A percentile compares a stretch with the other conserved stretches of the same genome.
Evolutionary conservation across 1,284 basidiomycete species (phyloP).

Genomic region (Gomphus bonarii): DNA sequence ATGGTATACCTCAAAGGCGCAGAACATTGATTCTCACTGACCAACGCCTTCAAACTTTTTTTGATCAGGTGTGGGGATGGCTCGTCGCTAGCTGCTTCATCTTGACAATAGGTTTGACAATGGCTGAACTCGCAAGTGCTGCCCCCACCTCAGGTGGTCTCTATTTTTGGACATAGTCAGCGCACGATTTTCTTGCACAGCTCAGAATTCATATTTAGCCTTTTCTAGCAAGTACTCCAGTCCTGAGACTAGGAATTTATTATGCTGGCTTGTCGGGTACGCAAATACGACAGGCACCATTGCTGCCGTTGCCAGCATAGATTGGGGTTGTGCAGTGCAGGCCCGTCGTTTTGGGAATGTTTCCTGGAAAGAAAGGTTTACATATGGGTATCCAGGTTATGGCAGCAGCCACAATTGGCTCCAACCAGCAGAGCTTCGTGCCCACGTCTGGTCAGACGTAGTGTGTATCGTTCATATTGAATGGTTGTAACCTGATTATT

Average conservation of each 20-base stretch:
- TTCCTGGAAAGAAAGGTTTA: not conserved
- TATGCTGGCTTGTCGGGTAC: conserved; percentile 35
- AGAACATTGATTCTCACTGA: not conserved
- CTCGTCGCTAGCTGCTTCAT: conserved; percentile 34
- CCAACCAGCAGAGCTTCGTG: conserved; percentile 19
- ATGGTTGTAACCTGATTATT: not conserved
- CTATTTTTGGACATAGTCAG: conserved; percentile 6
- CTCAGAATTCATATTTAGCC: not conserved
- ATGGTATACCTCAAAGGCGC: conserved; percentile 32
- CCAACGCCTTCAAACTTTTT: not conserved
- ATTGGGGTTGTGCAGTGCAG: conserved; percentile 31
- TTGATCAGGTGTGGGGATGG: conserved; percentile 20
- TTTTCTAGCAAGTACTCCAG: conserved; percentile 20
- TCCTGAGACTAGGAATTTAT: conserved; percentile 22
- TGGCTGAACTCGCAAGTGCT: conserved; percentile 24
- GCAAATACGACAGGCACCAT: conserved; percentile 30
- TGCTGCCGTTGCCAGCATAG: conserved; percentile 30
- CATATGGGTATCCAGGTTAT: conserved; percentile 20
- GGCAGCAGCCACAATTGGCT: conserved; percentile 26
- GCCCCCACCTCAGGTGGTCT: conserved; percentile 29
- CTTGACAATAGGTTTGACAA: conserved; percentile 27
- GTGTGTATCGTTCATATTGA: conserved; percentile 15
- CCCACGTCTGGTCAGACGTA: conserved; percentile 23
- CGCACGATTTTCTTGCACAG: not conserved
- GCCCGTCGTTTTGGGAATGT: not conserved